phyloP scores from a whole-genome alignment of 78 protist species.

The Trichosphaerium sp. region DNA sequence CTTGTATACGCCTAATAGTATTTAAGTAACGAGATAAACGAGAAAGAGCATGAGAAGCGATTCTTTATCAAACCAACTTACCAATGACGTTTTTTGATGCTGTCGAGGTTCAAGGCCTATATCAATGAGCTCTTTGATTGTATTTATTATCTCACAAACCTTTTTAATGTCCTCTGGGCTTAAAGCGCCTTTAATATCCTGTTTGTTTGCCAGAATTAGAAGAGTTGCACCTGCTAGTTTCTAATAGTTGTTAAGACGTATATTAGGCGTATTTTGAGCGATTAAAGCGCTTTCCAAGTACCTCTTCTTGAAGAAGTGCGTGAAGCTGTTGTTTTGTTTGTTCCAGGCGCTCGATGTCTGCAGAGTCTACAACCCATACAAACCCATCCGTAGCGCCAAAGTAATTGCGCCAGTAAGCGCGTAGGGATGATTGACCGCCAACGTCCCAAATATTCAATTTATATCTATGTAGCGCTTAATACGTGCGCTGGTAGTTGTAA shows the following conservation, averaged over 20 bases:
- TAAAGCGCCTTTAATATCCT: constrained; percentile 83
- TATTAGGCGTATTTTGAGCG: background rate
- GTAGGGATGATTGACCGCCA: constrained; percentile 96
- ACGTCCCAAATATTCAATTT: constrained; percentile 97
- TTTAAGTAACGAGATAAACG: background rate
- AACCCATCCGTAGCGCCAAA: constrained; percentile 94
- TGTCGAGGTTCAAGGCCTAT: background rate
- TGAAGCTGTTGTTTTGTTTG: constrained; percentile 69
- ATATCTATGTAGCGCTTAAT: constrained; percentile 60
- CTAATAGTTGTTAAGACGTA: constrained; percentile 5
- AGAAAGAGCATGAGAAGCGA: background rate
- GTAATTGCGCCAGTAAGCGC: constrained; percentile 97
- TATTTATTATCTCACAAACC: background rate
- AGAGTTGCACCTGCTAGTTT: constrained; percentile 92
- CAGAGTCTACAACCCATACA: constrained; percentile 95
- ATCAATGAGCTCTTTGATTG: background rate
- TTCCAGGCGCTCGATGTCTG: constrained; percentile 79
- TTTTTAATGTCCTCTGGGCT: constrained; percentile 51
- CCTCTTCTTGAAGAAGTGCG: constrained; percentile 70
- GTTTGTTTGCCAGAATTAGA: constrained; percentile 95
- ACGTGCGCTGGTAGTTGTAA: too few species aligned
- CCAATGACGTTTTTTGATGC: background rate
- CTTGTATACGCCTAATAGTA: background rate
- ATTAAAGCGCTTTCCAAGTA: background rate
- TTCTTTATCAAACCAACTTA: background rate